These are phyloP conservation scores for Lactuca saligna DNA, from an alignment of 129 eudicot species.

Conservation along the genomic window DNA sequence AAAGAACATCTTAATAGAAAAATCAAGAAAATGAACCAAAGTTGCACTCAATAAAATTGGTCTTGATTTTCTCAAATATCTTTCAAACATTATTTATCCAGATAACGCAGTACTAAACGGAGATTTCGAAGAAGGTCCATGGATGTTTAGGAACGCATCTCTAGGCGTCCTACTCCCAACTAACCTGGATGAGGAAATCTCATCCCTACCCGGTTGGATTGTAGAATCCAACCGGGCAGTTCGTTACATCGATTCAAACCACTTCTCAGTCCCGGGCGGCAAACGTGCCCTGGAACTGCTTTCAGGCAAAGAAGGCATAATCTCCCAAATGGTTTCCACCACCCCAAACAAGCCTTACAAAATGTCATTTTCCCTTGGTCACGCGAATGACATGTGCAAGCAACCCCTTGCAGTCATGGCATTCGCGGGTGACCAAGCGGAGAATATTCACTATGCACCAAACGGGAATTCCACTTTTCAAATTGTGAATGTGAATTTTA, in stretches of 20 bases:
- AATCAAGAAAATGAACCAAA: neutral
- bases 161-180: slow-evolving; percentile 96
- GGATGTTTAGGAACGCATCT: slow-evolving; percentile 86
- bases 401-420: slow-evolving; percentile 93
- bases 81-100: slow-evolving; percentile 23
- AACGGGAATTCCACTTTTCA: slow-evolving; percentile 72
- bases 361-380: slow-evolving; percentile 75
- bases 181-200: slow-evolving; percentile 82
- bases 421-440: slow-evolving; percentile 98
- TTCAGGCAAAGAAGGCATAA: slow-evolving; percentile 97
- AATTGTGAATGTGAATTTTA: slow-evolving; percentile 65
- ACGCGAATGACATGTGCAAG: slow-evolving; percentile 78
- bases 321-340: slow-evolving; percentile 92
- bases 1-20: too few species aligned
- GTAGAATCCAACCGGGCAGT: slow-evolving; percentile 97
- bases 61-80: neutral
- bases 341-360: slow-evolving; percentile 77
- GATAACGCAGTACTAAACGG: slow-evolving; percentile 91
- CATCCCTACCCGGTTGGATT: slow-evolving; percentile 95
- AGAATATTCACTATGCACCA: slow-evolving; percentile 69
- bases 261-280: slow-evolving; percentile 74
- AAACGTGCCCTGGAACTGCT: slow-evolving; percentile 88
- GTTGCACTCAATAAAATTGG: neutral
- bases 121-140: slow-evolving; percentile 97
- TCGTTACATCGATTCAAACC: slow-evolving; percentile 86